A percentile compares a stretch with the other conserved stretches of the same genome.
These are phyloP conservation scores for Claviceps cyperi DNA, from an alignment of 2,329 filamentous ascomycete species.

Conservation along the genomic window DNA sequence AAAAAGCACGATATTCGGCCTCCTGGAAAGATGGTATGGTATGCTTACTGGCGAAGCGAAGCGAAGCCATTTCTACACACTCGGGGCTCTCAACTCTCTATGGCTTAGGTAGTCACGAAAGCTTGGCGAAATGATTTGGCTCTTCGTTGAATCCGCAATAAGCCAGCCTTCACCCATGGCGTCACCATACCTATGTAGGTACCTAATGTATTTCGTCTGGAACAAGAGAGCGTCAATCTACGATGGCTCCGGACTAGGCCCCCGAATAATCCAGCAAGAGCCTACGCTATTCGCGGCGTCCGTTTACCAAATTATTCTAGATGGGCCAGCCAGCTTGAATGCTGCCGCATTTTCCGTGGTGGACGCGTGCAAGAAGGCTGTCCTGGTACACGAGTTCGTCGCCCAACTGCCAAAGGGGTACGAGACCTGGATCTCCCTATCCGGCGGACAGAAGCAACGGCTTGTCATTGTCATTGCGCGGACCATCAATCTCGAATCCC, in stretches of 20 bases:
- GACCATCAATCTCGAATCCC: slow-evolving; percentile 48
- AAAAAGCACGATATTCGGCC: slow-evolving; percentile 42
- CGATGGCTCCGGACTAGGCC: slow-evolving; percentile 39
- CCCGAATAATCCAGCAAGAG: slow-evolving; percentile 40
- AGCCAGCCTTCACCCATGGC: too few species aligned
- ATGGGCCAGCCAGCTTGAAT: slow-evolving; percentile 23
- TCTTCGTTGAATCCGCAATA: too few species aligned
- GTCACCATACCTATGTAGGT: too few species aligned
- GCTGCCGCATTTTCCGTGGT: slow-evolving; percentile 19
- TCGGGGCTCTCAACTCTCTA: too few species aligned
- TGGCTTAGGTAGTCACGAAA: too few species aligned
- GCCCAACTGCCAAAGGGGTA: slow-evolving; percentile 38
- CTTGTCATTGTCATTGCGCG: slow-evolving; percentile 54
- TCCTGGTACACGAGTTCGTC: slow-evolving; percentile 40
- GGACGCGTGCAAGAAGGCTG: slow-evolving; percentile 31
- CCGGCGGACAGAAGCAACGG: slow-evolving; percentile 52
- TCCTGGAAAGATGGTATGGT: slow-evolving; percentile 51
- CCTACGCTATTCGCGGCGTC: slow-evolving; percentile 37
- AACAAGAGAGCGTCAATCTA: slow-evolving; percentile 26
- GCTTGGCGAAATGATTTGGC: too few species aligned
- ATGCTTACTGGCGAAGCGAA: too few species aligned
- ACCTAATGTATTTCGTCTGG: too few species aligned
- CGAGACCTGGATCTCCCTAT: slow-evolving; percentile 46
- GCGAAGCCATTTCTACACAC: too few species aligned
- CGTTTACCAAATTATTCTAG: slow-evolving; percentile 36